Base-by-base conservation (phyloP, 192 early-diverging fungal species). In the Podochytrium sp. region DNA sequence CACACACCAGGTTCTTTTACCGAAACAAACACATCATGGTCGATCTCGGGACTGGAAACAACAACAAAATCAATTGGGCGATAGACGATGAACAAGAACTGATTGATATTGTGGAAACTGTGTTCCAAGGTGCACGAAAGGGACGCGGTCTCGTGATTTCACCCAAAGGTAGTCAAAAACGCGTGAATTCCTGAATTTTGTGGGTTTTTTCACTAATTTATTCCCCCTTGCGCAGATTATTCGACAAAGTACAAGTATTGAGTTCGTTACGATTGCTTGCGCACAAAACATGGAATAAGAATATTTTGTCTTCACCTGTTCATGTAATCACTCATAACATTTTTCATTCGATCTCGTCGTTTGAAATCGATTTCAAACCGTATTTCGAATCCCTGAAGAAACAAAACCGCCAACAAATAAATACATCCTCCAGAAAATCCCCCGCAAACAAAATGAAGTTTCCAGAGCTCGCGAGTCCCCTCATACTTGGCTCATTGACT, bases 61-160 rank as follows among this genome's bases (percentile, higher is more conserved):
- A 99, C 85, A 99, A 99, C 83, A 99, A 99, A 81, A 93, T 99
- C 77, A 94, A 96, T 73, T 97, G 96, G 96, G 87, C 94, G 2
- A 79, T 99, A 32, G 92, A 94, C 51, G 94, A 97, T 68, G 91
- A 94, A 66, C 93, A 97, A 78, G 98, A 99, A 76, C 81, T 99
- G 83, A 98, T 99, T 67, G 96, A 96, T 71, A 85, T 96, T 74
- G 60, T 75, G 18, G 76, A 85, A 80, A 89, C 90, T 0, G 96
- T 99, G 25, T 99, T 89, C 73, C 85, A 94, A 41, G 98, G 98
- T 27, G 98, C 98, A 18, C 73, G 93, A 53, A 99, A 99, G 78
- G 98, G 98, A 38, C 85, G 94, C 41, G 98, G 98, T 86, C 85
- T 99, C 66, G 98, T 99, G 7, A 90, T 96, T n/a, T 94, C 94